Evolutionary conservation across 2,329 filamentous ascomycete species (phyloP).

Genomic region (Geoglossum cookeanum): DNA sequence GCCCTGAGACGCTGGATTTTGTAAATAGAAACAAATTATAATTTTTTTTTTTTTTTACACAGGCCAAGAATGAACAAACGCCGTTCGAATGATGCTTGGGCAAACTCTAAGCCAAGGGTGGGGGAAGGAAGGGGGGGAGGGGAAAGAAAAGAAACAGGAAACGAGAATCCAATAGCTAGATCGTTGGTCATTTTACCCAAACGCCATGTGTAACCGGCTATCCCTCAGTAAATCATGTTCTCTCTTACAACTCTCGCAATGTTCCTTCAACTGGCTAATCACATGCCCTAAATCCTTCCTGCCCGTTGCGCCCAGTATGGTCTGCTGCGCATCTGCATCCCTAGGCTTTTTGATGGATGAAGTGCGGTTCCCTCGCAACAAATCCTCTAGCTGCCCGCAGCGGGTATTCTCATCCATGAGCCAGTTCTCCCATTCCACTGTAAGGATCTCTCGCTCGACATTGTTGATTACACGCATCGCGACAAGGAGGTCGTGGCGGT

Average conservation of each 20-base stretch:
- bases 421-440: constrained; percentile 89
- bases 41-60: no score
- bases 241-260: constrained; percentile 40
- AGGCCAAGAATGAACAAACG: no score
- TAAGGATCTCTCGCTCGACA: constrained; percentile 69
- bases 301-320: constrained; percentile 16
- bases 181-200: neutral
- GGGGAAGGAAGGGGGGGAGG: no score
- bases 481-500: constrained; percentile 79
- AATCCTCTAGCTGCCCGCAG: constrained; percentile 43
- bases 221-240: constrained; percentile 17
- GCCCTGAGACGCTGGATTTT: no score
- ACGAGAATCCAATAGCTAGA: neutral
- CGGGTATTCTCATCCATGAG: constrained; percentile 56
- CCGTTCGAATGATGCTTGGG: no score
- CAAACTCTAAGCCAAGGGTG: no score
- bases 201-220: constrained; percentile 11
- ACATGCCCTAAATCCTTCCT: constrained; percentile 23
- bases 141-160: neutral
- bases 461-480: constrained; percentile 79
- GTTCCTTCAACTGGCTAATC: constrained; percentile 36
- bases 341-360: constrained; percentile 7
- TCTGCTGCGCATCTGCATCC: constrained; percentile 9
- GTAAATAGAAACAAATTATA: no score
- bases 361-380: constrained; percentile 19